Evolutionary conservation across 768 basidiomycete species (phyloP).

Genomic region (Suillus luteus): DNA sequence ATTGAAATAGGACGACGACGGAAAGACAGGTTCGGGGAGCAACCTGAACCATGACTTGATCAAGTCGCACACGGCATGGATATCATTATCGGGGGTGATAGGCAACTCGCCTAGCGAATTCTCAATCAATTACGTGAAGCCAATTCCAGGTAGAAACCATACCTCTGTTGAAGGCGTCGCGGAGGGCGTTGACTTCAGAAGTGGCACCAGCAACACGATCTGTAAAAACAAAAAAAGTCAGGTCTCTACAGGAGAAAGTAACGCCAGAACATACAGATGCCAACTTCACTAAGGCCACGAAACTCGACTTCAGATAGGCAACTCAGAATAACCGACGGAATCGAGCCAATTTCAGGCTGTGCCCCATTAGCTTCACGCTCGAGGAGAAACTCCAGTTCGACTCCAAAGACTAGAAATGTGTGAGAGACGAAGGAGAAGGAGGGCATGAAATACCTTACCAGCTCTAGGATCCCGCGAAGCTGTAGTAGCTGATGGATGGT

Average conservation of each 20-base stretch:
- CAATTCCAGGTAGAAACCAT: conserved; percentile 10
- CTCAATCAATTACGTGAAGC: neutral
- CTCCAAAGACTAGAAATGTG: conserved; percentile 61
- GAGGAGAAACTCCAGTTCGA: conserved; percentile 70
- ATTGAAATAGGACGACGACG: conserved; percentile 63
- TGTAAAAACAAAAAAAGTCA: conserved; percentile 28
- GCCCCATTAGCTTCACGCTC: conserved; percentile 59
- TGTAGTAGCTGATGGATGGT: conserved; percentile 47
- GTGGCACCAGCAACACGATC: conserved; percentile 84
- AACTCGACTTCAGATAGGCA: conserved; percentile 72
- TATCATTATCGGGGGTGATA: conserved; percentile 61
- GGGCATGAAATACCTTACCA: conserved; percentile 45
- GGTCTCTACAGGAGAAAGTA: neutral
- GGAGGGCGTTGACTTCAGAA: conserved; percentile 66
- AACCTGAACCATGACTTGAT: conserved; percentile 87
- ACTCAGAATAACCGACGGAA: conserved; percentile 67
- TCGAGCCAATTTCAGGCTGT: conserved; percentile 52
- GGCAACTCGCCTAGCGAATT: conserved; percentile 54
- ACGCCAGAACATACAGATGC: conserved; percentile 65
- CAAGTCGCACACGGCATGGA: conserved; percentile 81
- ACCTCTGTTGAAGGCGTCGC: conserved; percentile 78
- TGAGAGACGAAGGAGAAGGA: conserved; percentile 12
- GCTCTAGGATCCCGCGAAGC: conserved; percentile 73
- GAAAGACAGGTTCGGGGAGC: conserved; percentile 80
- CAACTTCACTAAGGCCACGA: conserved; percentile 78